Evolutionary conservation across 2,329 filamentous ascomycete genomes (phyloP), one percentile per base, ranked within the genome.

Genomic region (Ceratocystis cacaofunesta): DNA sequence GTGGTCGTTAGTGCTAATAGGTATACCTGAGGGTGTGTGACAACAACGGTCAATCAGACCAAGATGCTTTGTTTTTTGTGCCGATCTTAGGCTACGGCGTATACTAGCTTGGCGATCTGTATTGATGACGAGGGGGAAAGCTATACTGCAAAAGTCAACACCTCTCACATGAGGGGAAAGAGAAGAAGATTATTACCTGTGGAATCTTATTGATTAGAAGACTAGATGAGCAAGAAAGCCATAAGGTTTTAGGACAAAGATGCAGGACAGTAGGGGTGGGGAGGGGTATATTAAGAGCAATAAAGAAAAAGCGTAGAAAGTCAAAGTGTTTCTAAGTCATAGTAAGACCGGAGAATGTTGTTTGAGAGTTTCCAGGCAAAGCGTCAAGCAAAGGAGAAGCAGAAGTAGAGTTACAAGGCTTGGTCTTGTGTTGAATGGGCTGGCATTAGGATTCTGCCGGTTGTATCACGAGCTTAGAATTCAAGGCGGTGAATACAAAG

Each of bases 381-480:
- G 36, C 52, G 46, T 7, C 43, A 65, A 52, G 57, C 25, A 8
- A 48, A 65, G 19, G 17, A n/a, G 17, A 12, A 22, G 55, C 28
- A 30, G 32, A 50, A 36, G 19, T 12, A 15, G 41, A 32, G 22
- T 32, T 22, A n/a, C 43, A 43, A 32, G 25, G 43, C 12, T 17
- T 5, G 22, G 22, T 32, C 55, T 36, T 36, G 32, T 25, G 41
- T 48, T 36, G 22, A 55, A 55, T 46, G n/a, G 43, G 28, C 28
- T 61, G 65, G 52, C 55, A 43, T 52, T 43, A 64, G 61, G 65
- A 67, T 67, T 67, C 65, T 67, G 65, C 65, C 65, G 36, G n/a
- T 28, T 55, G 55, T 62, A 64, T 64, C 62, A 62, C 65, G 64
- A 67, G 65, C 64, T 60, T 22, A 17, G 28, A 41, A 6, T 46